Evolutionary conservation across 306 rosid genomes (phyloP).

Genomic region (Cucumis hystrix): DNA sequence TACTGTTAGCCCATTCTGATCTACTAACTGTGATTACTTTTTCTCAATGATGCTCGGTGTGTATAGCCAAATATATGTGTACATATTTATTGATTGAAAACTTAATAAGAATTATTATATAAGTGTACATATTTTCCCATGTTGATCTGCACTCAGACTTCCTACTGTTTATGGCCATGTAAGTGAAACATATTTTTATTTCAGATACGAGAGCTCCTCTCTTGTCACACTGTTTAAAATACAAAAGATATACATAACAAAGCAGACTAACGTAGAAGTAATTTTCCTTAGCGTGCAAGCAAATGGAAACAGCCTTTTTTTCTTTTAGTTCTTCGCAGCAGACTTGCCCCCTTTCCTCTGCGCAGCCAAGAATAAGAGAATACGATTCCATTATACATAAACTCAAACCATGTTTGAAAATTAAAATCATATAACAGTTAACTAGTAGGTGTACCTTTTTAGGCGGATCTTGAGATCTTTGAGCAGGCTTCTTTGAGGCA

Average conservation of each 20-base stretch:
- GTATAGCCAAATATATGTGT: neutral
- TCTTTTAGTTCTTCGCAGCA: conserved; percentile 31
- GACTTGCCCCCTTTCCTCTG: conserved; percentile 66
- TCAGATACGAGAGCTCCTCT: conserved; percentile 5
- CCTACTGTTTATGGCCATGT: neutral
- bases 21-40: neutral
- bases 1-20: conserved; percentile 65
- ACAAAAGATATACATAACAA: conserved; percentile 4
- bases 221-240: conserved; percentile 8
- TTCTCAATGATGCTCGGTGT: neutral
- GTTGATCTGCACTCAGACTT: neutral
- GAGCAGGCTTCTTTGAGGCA: conserved; percentile 39
- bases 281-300: neutral
- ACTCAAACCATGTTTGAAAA: neutral
- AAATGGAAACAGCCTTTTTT: neutral
- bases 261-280: neutral
- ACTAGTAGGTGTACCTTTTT: conserved; percentile 31
- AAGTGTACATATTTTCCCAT: neutral
- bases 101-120: neutral
- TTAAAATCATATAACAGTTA: neutral
- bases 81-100: neutral
- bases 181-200: conserved; percentile 9
- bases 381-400: neutral
- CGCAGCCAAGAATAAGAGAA: neutral
- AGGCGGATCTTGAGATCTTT: conserved; percentile 48